These are phyloP conservation scores for Apiospora marii DNA, from an alignment of 2,329 filamentous ascomycete genomes.

Conservation along the genomic window DNA sequence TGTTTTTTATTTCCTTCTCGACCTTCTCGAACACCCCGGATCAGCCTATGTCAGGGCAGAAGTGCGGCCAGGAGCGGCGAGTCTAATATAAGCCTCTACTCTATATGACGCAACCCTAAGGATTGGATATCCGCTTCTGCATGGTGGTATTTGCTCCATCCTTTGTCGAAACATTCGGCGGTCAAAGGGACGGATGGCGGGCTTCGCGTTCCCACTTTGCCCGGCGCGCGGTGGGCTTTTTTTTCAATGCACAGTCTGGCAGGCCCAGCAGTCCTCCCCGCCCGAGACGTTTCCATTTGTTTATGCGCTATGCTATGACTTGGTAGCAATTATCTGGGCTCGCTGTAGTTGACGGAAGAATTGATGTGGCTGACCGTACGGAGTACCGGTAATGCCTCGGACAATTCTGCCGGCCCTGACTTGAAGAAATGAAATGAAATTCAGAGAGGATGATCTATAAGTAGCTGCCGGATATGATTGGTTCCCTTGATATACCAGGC, in stretches of 20 bases:
- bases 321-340: background rate
- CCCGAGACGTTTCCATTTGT: conserved; percentile 19
- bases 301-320: conserved; percentile 4
- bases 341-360: background rate
- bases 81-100: conserved; percentile 6
- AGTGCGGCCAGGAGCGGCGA: background rate
- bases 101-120: conserved; percentile 19
- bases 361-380: background rate
- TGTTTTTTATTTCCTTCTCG: background rate
- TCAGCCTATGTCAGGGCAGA: background rate
- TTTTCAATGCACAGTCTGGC: conserved; percentile 17
- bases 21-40: background rate
- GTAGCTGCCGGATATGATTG: background rate
- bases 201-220: conserved; percentile 14
- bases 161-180: conserved; percentile 18
- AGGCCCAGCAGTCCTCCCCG: background rate
- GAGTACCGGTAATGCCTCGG: background rate
- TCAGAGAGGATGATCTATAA: background rate
- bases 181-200: conserved; percentile 8
- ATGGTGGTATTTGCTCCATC: conserved; percentile 15
- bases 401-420: background rate
- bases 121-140: background rate
- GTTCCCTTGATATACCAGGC: background rate
- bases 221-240: background rate
- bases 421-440: too few species aligned